These are phyloP conservation scores for Anthracocystis panici-leucophaei DNA, from an alignment of 1,284 basidiomycete species.

Conservation along the genomic window DNA sequence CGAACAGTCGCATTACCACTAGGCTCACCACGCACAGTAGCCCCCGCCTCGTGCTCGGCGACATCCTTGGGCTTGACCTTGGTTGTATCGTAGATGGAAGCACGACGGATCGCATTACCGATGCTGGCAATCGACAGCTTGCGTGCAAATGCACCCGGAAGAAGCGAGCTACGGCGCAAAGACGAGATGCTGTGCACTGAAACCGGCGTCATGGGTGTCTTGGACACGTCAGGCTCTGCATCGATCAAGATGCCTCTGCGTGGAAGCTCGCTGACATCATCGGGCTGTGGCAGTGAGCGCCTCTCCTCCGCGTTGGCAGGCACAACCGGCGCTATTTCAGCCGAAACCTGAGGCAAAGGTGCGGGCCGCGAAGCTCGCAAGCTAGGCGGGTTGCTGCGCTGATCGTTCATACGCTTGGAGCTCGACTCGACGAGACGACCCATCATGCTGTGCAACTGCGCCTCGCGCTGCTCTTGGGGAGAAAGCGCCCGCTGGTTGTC, in stretches of 20 bases:
- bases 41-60: neutral
- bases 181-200: slow-evolving; percentile 25
- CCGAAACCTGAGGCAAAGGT: slow-evolving; percentile 11
- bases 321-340: neutral
- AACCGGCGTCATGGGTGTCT: slow-evolving; percentile 22
- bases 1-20: neutral
- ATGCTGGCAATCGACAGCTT: slow-evolving; percentile 46
- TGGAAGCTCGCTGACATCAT: neutral
- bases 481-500: slow-evolving; percentile 52
- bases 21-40: neutral
- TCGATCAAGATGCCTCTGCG: slow-evolving; percentile 1
- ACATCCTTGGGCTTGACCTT: slow-evolving; percentile 29
- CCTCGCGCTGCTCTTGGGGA: slow-evolving; percentile 35
- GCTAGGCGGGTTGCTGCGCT: slow-evolving; percentile 42
- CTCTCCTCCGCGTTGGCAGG: neutral
- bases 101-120: slow-evolving; percentile 35
- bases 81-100: slow-evolving; percentile 37
- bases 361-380: slow-evolving; percentile 26
- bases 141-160: slow-evolving; percentile 24
- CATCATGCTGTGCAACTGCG: slow-evolving; percentile 38
- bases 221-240: slow-evolving; percentile 14
- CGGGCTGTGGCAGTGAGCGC: slow-evolving; percentile 1
- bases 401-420: slow-evolving; percentile 46
- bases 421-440: slow-evolving; percentile 30
- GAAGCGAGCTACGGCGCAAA: slow-evolving; percentile 22